These are phyloP conservation scores for Manihot esculenta DNA, from an alignment of 441 rosid genomes.

Conservation along the genomic window DNA sequence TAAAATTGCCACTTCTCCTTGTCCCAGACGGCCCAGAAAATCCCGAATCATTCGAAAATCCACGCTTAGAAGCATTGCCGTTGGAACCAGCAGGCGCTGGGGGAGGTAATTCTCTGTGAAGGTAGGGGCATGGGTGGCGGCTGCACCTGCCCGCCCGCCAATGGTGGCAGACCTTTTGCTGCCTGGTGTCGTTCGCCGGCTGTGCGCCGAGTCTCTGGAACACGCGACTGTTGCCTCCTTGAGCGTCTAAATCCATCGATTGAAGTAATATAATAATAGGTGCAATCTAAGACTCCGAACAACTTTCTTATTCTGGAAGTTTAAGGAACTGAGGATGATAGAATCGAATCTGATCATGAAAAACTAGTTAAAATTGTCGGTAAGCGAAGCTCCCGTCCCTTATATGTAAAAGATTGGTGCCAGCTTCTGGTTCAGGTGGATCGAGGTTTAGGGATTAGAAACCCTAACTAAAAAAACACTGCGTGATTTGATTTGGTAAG, in stretches of 20 bases:
- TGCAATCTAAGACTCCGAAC: constrained; percentile 2
- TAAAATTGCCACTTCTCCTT: constrained; percentile 56
- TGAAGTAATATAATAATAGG: background rate
- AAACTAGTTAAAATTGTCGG: constrained; percentile 3
- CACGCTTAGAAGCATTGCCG: constrained; percentile 52
- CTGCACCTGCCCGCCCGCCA: constrained; percentile 90
- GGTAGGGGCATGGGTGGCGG: constrained; percentile 65
- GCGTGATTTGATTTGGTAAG: background rate
- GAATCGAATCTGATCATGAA: constrained; percentile 28
- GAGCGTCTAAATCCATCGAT: constrained; percentile 65
- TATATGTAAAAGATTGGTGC: background rate
- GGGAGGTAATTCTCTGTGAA: constrained; percentile 71
- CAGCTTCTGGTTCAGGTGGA: background rate
- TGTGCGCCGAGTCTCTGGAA: constrained; percentile 63
- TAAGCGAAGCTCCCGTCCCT: background rate
- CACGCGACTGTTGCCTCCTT: constrained; percentile 70
- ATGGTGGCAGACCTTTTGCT: constrained; percentile 73
- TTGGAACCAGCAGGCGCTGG: constrained; percentile 30
- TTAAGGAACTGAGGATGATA: background rate
- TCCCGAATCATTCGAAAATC: constrained; percentile 59
- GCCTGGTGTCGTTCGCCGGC: constrained; percentile 20
- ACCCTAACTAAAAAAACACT: background rate
- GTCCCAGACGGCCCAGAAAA: constrained; percentile 51
- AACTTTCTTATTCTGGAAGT: background rate
- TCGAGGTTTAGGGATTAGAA: constrained; percentile 7